Percentiles rank a stretch among this genome's conserved stretches.
Conservation (phyloP, 371 early-diverging fungal species). For the Rhizopus sp. region DNA sequence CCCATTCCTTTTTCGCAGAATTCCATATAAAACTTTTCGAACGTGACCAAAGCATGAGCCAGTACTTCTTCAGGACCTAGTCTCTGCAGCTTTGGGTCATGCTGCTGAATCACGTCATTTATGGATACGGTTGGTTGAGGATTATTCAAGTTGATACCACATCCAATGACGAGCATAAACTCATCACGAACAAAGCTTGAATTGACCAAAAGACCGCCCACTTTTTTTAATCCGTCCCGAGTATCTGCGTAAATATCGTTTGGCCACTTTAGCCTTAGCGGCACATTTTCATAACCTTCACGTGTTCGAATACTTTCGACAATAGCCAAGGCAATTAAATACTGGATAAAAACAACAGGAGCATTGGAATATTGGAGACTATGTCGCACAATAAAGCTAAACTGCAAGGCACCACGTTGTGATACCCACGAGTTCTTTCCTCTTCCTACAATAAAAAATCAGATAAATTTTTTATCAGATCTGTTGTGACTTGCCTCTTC, state of each 20-base stretch:
- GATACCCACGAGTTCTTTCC: conserved; percentile 95
- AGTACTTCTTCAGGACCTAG: conserved; percentile 71
- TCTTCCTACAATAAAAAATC: conserved; percentile 27
- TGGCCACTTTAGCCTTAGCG: conserved; percentile 94
- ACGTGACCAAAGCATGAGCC: conserved; percentile 69
- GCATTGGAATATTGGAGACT: conserved; percentile 53
- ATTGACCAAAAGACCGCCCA: conserved; percentile 88
- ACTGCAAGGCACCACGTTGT: conserved; percentile 87
- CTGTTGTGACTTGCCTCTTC: conserved; percentile 58
- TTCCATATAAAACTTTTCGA: conserved; percentile 68
- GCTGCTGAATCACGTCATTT: conserved; percentile 73
- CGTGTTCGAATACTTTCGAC: conserved; percentile 73
- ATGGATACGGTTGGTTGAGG: conserved; percentile 80
- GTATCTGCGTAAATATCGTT: conserved; percentile 86
- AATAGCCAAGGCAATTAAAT: conserved; percentile 81
- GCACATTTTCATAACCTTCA: conserved; percentile 77
- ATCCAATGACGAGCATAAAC: conserved; percentile 75
- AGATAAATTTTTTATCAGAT: conserved; percentile 7
- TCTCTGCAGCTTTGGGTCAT: conserved; percentile 27
- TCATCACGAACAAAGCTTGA: conserved; percentile 65
- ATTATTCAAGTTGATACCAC: conserved; percentile 85
- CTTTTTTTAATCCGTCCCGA: conserved; percentile 50
- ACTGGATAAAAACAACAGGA: conserved; percentile 87
- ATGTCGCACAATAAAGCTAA: conserved; percentile 79
- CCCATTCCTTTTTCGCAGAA: conserved; percentile 74